Base-by-base conservation (phyloP, 495 filamentous ascomycete genomes). In the Podospora sp. region DNA sequence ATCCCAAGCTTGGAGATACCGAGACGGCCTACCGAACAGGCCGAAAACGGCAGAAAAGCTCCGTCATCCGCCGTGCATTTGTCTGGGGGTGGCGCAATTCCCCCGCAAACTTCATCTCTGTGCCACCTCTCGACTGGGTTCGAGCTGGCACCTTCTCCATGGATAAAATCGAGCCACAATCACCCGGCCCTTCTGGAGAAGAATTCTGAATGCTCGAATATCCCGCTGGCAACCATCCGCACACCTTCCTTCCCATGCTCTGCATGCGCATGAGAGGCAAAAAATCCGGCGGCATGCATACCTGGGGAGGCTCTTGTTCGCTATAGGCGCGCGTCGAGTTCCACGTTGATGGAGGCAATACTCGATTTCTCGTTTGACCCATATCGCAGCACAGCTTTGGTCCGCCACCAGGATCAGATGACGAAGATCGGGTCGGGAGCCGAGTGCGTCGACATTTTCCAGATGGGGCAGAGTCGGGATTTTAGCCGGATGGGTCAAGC, bases 31-130 rank as follows among this genome's bases (percentile, higher is more conserved):
- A 11, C 40, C 57, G 57, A 27, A 33, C 16, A 21, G 12, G 18
- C 57, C 57, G 57, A 33, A 59, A 59, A 21, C 20, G 26, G 57
- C 57, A 59, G 27, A 59, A 59, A 59, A 20, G 26, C 57, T 20
- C 57, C 57, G 27, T 26, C 55, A 21, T 57, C 55, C 55, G 55
- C 55, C 5, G 33, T 12, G 5, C 26, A 25, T 59, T 59, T 7
- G 25, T 9, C 18, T 33, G 57, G 27, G 26, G 56, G 56, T 33
- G 56, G 56, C 56, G 27, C 27, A 36, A 35, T 59, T 57, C 33
- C 57, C 57, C 57, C 57, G 57, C 57, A 59, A 12, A 59, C n/a
- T 35, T 33, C 25, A 27, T 29, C 56, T 59, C 56, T 21, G 25
- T 18, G 25, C 57, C 25, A 21, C 33, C 57, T 21, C 8, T 33